phyloP scores from a whole-genome alignment of 352 stramenopile genomes.

The Phytopythium kandeliae region DNA sequence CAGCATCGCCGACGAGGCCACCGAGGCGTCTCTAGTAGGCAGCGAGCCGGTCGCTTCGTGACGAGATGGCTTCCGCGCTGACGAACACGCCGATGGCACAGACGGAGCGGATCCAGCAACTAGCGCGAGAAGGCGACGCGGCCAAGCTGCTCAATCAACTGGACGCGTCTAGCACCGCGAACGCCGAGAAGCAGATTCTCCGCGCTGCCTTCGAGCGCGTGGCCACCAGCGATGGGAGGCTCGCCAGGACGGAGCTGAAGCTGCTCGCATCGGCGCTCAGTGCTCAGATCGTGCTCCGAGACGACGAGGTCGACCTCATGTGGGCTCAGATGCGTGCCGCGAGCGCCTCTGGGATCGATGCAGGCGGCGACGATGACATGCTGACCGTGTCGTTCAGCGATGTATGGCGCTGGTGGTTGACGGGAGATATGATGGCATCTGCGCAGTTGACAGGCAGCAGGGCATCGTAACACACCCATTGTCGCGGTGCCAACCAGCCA shows the following conservation, averaged over 20 bases:
- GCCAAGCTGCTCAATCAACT: slow-evolving; percentile 18
- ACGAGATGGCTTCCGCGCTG: not conserved
- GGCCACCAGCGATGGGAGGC: slow-evolving; percentile 4
- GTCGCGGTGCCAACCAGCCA: not conserved
- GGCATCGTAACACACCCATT: not conserved
- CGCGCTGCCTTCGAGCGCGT: slow-evolving; percentile 27
- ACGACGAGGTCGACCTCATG: slow-evolving; percentile 44
- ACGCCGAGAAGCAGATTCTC: slow-evolving; percentile 30
- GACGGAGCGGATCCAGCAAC: slow-evolving; percentile 31
- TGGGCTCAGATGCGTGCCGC: slow-evolving; percentile 25
- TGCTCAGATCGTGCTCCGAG: slow-evolving; percentile 17
- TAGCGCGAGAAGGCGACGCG: slow-evolving; percentile 30
- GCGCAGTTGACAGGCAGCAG: not conserved
- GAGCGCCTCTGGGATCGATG: not conserved
- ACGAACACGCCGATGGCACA: slow-evolving; percentile 6
- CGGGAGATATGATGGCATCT: slow-evolving; percentile 11
- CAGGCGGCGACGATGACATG: not conserved
- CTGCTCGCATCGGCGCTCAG: slow-evolving; percentile 25
- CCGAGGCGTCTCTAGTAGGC: slow-evolving; percentile 32
- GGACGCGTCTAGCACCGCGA: slow-evolving; percentile 6
- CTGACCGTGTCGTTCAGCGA: slow-evolving; percentile 14
- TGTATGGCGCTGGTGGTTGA: slow-evolving; percentile 60
- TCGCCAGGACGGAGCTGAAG: slow-evolving; percentile 29
- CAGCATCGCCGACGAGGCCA: slow-evolving; percentile 36
- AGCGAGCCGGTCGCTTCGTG: not conserved